Evolutionary conservation across 768 basidiomycete species (phyloP).

Genomic region (Kwoniella bestiolae): DNA sequence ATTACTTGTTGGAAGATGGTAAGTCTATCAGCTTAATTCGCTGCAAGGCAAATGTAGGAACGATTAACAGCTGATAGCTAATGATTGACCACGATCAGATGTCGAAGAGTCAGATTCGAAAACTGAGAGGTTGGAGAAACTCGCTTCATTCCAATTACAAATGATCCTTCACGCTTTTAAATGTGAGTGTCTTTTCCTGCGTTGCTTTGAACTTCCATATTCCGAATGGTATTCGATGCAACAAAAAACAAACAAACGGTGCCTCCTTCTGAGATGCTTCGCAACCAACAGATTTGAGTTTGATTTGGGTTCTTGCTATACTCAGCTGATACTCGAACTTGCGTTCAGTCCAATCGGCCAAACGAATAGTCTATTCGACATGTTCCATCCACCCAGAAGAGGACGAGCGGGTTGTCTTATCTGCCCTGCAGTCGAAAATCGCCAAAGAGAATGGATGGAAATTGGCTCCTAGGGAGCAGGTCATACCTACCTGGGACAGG

Average conservation of each 20-base stretch:
- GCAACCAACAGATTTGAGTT: no score
- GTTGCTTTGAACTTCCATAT: neutral
- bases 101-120: slow-evolving; percentile 62
- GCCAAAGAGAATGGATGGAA: slow-evolving; percentile 67
- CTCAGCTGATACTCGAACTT: no score
- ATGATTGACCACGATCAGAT: slow-evolving; percentile 53
- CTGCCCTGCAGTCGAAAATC: slow-evolving; percentile 73
- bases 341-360: slow-evolving; percentile 70
- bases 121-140: slow-evolving; percentile 75
- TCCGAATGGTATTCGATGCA: neutral
- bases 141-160: slow-evolving; percentile 83
- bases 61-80: neutral
- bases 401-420: slow-evolving; percentile 86
- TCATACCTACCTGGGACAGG: slow-evolving; percentile 80
- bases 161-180: slow-evolving; percentile 96
- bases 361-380: slow-evolving; percentile 93
- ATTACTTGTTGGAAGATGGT: slow-evolving; percentile 80
- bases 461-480: slow-evolving; percentile 69
- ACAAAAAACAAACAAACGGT: neutral
- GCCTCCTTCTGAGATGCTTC: no score
- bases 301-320: no score
- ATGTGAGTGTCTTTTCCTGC: slow-evolving; percentile 63
- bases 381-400: slow-evolving; percentile 90
- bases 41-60: no score
- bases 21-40: slow-evolving; percentile 35